Percentiles rank a stretch among this genome's conserved stretches.
phyloP scores from a whole-genome alignment of 1,284 basidiomycete species.

The Marasmius tenuissimus region DNA sequence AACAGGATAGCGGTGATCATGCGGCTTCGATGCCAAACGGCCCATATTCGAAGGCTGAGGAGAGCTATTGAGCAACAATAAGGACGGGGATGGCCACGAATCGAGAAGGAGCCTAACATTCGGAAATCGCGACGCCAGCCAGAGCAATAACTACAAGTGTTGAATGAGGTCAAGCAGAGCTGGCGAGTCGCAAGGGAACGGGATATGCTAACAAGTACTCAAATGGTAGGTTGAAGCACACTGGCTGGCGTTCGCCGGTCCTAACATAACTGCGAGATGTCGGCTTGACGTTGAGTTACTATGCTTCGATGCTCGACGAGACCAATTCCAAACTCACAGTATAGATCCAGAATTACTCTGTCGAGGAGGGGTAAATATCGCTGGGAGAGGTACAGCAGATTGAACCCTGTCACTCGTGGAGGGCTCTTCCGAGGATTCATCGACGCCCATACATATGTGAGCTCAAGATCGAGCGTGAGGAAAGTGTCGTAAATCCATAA shows the following conservation, averaged over 20 bases:
- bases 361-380: background rate
- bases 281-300: background rate
- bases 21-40: background rate
- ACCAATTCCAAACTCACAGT: background rate
- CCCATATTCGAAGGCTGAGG: background rate
- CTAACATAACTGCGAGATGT: background rate
- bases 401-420: background rate
- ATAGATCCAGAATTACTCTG: background rate
- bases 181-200: background rate
- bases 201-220: no score
- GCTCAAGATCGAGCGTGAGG: background rate
- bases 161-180: background rate
- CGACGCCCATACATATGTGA: background rate
- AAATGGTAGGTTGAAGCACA: background rate
- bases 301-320: background rate
- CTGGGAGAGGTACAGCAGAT: background rate
- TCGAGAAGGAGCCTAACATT: background rate
- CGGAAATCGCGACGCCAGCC: background rate
- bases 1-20: background rate
- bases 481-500: background rate
- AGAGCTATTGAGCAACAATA: background rate
- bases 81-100: background rate
- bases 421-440: background rate
- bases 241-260: background rate
- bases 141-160: background rate